Evolutionary conservation across 306 rosid genomes (phyloP).

Genomic region (Ochetophila trinervis): DNA sequence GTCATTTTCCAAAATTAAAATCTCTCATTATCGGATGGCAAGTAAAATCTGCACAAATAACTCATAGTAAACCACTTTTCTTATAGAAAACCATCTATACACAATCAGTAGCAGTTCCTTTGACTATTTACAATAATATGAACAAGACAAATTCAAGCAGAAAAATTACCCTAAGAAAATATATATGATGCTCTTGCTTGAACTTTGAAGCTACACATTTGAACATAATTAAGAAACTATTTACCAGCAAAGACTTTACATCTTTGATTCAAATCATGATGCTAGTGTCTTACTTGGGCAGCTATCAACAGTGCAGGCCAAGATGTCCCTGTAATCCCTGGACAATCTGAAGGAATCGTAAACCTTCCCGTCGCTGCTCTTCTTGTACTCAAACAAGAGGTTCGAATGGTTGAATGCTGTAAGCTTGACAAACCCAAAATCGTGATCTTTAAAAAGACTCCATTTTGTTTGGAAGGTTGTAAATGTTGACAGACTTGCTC

Average conservation of each 20-base stretch:
- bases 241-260: neutral
- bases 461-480: constrained; percentile 62
- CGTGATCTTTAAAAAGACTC: constrained; percentile 75
- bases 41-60: too few relatives aligned
- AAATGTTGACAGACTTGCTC: constrained; percentile 72
- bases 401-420: constrained; percentile 87
- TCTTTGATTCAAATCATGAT: constrained; percentile 35
- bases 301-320: constrained; percentile 71
- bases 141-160: too few relatives aligned
- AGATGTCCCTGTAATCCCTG: constrained; percentile 74
- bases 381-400: constrained; percentile 89
- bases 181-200: too few relatives aligned
- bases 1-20: too few relatives aligned
- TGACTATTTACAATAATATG: too few relatives aligned
- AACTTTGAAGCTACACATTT: too few relatives aligned
- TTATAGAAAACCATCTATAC: too few relatives aligned
- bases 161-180: too few relatives aligned
- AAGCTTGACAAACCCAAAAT: constrained; percentile 81
- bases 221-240: neutral
- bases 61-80: too few relatives aligned
- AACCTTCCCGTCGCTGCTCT: constrained; percentile 81
- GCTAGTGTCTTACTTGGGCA: constrained; percentile 67
- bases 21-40: too few relatives aligned
- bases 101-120: too few relatives aligned
- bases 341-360: constrained; percentile 78